A percentile compares a stretch with the other conserved stretches of the same genome.
Evolutionary conservation across 2,329 filamentous ascomycete genomes (phyloP).

Genomic region (Dothistroma pini): DNA sequence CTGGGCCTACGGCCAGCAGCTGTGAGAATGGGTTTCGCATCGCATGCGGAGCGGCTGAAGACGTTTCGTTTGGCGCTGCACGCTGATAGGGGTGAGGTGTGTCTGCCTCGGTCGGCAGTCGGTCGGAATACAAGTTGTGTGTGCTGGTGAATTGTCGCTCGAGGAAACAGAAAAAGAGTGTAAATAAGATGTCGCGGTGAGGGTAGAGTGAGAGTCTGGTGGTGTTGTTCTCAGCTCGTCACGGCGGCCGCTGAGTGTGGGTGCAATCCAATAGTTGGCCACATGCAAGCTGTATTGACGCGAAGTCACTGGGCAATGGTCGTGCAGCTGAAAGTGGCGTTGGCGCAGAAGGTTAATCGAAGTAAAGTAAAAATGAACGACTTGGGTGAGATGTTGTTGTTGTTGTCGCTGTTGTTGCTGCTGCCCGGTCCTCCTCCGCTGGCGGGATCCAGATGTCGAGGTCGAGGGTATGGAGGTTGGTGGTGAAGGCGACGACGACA

Average conservation of each 20-base stretch:
- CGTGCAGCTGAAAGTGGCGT: neutral
- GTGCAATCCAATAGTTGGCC: neutral
- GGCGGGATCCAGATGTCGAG: neutral
- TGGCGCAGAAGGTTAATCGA: neutral
- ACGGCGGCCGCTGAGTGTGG: neutral
- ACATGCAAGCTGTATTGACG: neutral
- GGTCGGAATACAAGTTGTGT: conserved; percentile 1
- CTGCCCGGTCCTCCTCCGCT: neutral
- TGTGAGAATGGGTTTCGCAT: conserved; percentile 33
- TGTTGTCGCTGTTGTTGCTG: neutral
- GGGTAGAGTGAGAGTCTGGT: neutral
- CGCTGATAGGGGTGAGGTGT: neutral
- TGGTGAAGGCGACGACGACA: conserved; percentile 1
- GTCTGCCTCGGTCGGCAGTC: conserved; percentile 5
- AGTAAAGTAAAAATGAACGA: conserved; percentile 7
- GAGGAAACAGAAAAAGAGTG: conserved; percentile 1
- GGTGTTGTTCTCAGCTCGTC: neutral
- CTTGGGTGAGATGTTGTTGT: conserved; percentile 5
- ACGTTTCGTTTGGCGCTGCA: neutral
- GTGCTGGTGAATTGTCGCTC: neutral
- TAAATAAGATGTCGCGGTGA: neutral
- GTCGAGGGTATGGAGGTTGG: neutral
- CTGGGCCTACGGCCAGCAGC: conserved; percentile 35
- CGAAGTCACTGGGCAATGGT: neutral
- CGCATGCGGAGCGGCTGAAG: conserved; percentile 15